Evolutionary conservation across 371 early-diverging fungal genomes (phyloP).

Genomic region (Saksenaea vasiformis): DNA sequence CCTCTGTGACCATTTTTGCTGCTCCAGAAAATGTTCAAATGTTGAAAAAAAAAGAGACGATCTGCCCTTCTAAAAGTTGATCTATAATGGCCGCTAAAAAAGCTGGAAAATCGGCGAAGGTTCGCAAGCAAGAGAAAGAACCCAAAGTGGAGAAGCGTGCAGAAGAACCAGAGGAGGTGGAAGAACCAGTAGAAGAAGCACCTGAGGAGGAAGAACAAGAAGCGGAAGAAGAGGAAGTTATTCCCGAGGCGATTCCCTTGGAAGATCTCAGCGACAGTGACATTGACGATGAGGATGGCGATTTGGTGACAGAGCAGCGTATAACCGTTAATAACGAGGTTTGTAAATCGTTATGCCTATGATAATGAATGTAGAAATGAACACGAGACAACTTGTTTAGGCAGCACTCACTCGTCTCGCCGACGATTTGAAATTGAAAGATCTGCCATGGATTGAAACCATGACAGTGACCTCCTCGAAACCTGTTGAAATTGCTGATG

Average conservation of each 20-base stretch:
- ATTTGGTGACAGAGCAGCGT: slow-evolving; percentile 62
- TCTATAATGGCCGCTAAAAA: neutral
- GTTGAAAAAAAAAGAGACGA: neutral
- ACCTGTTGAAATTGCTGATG: slow-evolving; percentile 64
- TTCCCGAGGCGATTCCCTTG: slow-evolving; percentile 31
- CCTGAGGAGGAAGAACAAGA: neutral
- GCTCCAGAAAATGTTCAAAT: neutral
- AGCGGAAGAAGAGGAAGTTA: slow-evolving; percentile 17
- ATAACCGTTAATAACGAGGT: slow-evolving; percentile 76
- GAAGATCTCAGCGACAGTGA: slow-evolving; percentile 38
- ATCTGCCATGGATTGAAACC: slow-evolving; percentile 84
- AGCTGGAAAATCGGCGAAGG: neutral
- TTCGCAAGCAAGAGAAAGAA: slow-evolving; percentile 1
- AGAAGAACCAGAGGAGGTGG: slow-evolving; percentile 66
- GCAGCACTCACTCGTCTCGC: slow-evolving; percentile 59
- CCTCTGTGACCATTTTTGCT: slow-evolving; percentile 3
- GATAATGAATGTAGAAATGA: neutral
- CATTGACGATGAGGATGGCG: slow-evolving; percentile 54
- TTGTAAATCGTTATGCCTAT: neutral
- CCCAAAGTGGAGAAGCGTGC: slow-evolving; percentile 48
- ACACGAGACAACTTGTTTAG: slow-evolving; percentile 22
- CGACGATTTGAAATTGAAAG: slow-evolving; percentile 68
- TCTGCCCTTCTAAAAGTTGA: neutral
- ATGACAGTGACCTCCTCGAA: slow-evolving; percentile 70
- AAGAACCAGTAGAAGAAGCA: slow-evolving; percentile 20